Evolutionary conservation across 192 early-diverging fungal species (phyloP).

Genomic region (Chytriomyces confervae): DNA sequence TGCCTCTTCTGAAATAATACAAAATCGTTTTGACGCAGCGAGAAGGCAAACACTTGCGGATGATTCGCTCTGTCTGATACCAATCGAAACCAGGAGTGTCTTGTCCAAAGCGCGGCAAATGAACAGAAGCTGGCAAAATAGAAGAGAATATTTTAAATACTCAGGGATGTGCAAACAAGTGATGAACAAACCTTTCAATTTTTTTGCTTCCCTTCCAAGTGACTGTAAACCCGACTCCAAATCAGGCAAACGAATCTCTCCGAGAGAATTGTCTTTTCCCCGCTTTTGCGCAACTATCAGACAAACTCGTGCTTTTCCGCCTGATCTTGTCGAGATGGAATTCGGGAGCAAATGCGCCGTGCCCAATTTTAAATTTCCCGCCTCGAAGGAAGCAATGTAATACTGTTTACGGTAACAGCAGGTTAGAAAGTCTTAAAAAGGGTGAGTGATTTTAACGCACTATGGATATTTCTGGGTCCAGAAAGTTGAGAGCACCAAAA

Average conservation of each 20-base stretch:
- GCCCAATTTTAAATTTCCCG: conserved; percentile 24
- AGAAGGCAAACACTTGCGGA: conserved; percentile 33
- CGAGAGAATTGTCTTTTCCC: conserved; percentile 2
- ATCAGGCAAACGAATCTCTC: conserved; percentile 30
- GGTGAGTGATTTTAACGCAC: background rate
- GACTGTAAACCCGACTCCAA: conserved; percentile 23
- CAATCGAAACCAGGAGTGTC: conserved; percentile 35
- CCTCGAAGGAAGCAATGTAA: conserved; percentile 8
- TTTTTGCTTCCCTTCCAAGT: conserved; percentile 27
- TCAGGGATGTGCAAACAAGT: background rate
- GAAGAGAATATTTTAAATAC: background rate
- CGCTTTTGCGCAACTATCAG: conserved; percentile 35
- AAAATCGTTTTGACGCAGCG: conserved; percentile 19
- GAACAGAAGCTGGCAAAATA: conserved; percentile 25
- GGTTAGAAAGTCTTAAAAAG: background rate
- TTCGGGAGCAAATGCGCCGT: conserved; percentile 30
- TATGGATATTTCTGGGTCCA: conserved; percentile 15
- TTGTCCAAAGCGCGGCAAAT: conserved; percentile 35
- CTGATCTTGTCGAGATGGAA: background rate
- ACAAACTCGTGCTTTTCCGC: conserved; percentile 11
- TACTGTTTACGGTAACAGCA: background rate
- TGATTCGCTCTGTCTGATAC: conserved; percentile 40
- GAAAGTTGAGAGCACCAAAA: conserved; percentile 18
- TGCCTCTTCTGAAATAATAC: conserved; percentile 20
- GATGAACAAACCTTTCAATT: conserved; percentile 9